phyloP scores from a whole-genome alignment of 345 rosid genomes.

The Salix udensis region DNA sequence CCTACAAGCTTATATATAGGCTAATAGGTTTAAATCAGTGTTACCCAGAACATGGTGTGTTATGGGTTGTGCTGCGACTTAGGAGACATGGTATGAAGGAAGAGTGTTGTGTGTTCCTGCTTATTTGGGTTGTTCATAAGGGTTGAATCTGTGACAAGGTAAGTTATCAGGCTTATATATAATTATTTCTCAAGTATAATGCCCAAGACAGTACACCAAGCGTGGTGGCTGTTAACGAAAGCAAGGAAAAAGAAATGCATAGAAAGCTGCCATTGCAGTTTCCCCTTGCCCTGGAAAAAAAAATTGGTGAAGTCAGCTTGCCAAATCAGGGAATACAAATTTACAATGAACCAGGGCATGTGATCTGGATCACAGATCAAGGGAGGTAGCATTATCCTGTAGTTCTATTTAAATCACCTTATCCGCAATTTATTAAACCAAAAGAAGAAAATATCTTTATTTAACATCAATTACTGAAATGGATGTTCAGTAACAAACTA shows the following conservation, averaged over 20 bases:
- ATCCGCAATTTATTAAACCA: background rate
- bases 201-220: background rate
- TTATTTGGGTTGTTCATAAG: background rate
- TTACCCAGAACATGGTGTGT: background rate
- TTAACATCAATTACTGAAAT: background rate
- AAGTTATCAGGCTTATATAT: background rate
- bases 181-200: background rate
- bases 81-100: background rate
- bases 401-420: background rate
- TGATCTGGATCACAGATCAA: background rate
- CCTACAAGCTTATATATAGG: background rate
- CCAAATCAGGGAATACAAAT: background rate
- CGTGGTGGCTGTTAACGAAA: background rate
- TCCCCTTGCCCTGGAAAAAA: background rate
- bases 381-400: background rate
- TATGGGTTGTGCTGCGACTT: background rate
- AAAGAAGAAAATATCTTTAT: background rate
- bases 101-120: background rate
- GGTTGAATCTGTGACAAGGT: background rate
- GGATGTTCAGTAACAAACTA: background rate
- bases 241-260: background rate
- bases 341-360: background rate
- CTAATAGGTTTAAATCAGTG: background rate
- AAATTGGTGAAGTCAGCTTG: background rate
- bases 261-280: background rate